Conservation (phyloP, 148 eudicot genomes). For the Fallopia convolvulus region DNA sequence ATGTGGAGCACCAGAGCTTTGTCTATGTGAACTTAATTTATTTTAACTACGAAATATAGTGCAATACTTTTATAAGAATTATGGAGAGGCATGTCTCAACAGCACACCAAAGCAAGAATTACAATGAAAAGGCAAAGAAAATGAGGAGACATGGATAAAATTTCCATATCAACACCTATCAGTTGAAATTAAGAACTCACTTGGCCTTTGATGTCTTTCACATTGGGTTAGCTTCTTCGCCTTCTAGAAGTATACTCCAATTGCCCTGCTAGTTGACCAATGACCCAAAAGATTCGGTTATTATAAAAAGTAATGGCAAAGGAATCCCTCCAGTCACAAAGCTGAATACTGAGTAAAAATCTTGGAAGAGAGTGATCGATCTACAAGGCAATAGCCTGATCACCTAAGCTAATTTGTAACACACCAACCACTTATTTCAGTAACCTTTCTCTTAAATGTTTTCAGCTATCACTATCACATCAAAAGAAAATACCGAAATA, state of each 20-base stretch:
- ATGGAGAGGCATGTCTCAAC: not conserved
- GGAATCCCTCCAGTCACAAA: constrained; percentile 76
- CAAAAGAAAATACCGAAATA: too few species aligned
- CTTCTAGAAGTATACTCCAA: too few species aligned
- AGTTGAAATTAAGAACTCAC: constrained; percentile 24
- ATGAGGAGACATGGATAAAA: not conserved
- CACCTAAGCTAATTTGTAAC: too few species aligned
- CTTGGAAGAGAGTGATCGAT: constrained; percentile 53
- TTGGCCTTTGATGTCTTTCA: constrained; percentile 23
- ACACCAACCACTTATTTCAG: too few species aligned
- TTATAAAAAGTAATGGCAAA: constrained; percentile 62
- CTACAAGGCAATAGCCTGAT: too few species aligned
- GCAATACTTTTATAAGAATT: not conserved
- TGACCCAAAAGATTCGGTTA: constrained; percentile 63
- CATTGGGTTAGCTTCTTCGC: not conserved
- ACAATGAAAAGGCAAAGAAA: not conserved
- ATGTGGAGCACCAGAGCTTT: not conserved
- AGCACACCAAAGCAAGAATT: not conserved
- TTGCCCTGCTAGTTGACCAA: constrained; percentile 87
- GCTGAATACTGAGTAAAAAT: constrained; percentile 40
- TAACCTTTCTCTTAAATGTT: too few species aligned
- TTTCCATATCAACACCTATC: not conserved
- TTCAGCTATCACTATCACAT: too few species aligned
- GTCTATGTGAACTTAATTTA: not conserved
- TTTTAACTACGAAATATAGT: not conserved